A percentile compares a stretch with the other conserved stretches of the same genome.
Conservation (phyloP, 139 green algal genomes). For the Coelastrella sp. region DNA sequence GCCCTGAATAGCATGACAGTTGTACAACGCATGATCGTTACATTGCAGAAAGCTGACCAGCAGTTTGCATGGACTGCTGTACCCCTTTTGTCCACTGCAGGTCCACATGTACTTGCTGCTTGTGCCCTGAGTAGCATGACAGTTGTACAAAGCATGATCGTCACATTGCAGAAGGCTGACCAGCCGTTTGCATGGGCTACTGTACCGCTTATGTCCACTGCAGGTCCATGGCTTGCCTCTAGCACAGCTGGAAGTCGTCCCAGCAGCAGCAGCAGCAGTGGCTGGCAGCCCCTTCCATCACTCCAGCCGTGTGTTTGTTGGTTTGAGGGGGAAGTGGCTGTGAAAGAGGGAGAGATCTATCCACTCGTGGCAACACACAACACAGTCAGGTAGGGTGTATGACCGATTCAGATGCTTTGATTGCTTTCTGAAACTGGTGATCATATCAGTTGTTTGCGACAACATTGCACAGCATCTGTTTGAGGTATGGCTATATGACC, state of each 20-base stretch:
- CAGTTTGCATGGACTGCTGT: not conserved
- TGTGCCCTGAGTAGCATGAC: no score
- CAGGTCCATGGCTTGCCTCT: not conserved
- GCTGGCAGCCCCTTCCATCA: not conserved
- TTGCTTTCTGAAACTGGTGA: no score
- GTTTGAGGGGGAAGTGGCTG: not conserved
- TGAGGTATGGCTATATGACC: no score
- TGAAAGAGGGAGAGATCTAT: slow-evolving; percentile 9
- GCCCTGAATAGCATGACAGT: no score
- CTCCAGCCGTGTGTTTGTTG: slow-evolving; percentile 25
- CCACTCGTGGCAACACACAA: slow-evolving; percentile 22
- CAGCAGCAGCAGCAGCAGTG: not conserved
- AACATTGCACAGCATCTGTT: no score
- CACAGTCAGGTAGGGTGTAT: slow-evolving; percentile 30
- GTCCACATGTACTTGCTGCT: no score
- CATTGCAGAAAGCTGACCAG: no score
- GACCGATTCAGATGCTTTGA: no score
- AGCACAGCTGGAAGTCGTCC: not conserved
- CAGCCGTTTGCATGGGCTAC: not conserved
- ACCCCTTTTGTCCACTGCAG: not conserved
- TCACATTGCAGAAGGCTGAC: no score
- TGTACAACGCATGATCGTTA: no score
- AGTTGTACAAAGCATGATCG: no score
- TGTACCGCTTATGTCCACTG: not conserved
- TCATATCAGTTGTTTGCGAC: no score